Percentiles rank a stretch among this genome's conserved stretches.
These are phyloP conservation scores for Collybia nuda DNA, from an alignment of 768 basidiomycete genomes.

Conservation along the genomic window DNA sequence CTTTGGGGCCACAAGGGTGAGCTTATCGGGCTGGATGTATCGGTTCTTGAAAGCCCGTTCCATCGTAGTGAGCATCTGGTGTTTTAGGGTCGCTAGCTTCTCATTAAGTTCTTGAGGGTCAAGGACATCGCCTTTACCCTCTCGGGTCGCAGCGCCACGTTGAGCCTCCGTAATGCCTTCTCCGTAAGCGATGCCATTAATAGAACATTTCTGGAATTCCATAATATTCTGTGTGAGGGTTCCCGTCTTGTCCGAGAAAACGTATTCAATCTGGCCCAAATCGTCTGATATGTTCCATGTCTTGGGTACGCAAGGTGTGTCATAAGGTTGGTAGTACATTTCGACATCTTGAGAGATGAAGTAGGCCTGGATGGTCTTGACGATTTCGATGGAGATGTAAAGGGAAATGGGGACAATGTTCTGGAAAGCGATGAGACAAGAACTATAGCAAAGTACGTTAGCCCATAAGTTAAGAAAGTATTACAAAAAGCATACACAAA, in stretches of 20 bases:
- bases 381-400: constrained; percentile 97
- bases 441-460: constrained; percentile 44
- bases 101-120: constrained; percentile 72
- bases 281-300: constrained; percentile 99
- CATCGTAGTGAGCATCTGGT: constrained; percentile 75
- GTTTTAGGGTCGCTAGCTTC: constrained; percentile 64
- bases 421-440: constrained; percentile 94
- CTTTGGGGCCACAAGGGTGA: constrained; percentile 87
- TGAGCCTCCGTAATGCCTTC: constrained; percentile 97
- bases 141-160: constrained; percentile 83
- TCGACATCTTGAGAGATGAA: constrained; percentile 96
- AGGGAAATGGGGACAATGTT: constrained; percentile 96
- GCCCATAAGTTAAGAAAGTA: neutral
- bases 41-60: constrained; percentile 85
- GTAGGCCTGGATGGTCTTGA: constrained; percentile 96
- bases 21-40: constrained; percentile 74
- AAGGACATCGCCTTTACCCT: constrained; percentile 65
- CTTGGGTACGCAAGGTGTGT: constrained; percentile 90
- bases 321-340: constrained; percentile 90
- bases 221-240: constrained; percentile 98
- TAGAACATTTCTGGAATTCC: constrained; percentile 97
- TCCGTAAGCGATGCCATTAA: constrained; percentile 82
- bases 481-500: constrained; percentile 68
- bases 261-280: constrained; percentile 96
- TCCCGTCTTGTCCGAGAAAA: constrained; percentile 88